Base-by-base conservation (phyloP, 1,139 yeast genomes). In the Meyerozyma athensensis region DNA sequence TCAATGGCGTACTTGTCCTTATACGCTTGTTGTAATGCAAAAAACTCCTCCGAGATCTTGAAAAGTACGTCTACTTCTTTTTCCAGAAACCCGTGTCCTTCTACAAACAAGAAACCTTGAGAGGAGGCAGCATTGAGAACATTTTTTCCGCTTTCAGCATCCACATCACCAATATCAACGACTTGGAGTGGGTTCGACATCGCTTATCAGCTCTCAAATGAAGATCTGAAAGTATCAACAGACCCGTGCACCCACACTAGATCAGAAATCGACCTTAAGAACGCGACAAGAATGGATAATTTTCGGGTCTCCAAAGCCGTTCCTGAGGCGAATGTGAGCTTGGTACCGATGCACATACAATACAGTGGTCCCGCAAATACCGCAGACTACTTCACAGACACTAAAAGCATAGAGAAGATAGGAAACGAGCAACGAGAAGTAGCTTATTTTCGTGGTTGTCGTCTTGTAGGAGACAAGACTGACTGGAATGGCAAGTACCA, bases 51-150 rank as follows among this genome's bases (percentile, higher is more conserved):
- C n/a, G 87, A 77, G 36, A 79, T 46, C 8, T 52, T 56, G 49
- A 84, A 83, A 31, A 79, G 58, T 2, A 54, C 54, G 38, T 76
- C 74, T 6, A 83, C 82, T 44, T 81, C 89, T 4, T 60, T 56
- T 41, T 72, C 72, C 0, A 77, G 59, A 52, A 84, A 79, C 6
- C 74, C 81, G 45, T 84, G 86, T 7, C 92, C 90, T 48, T 82
- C 86, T 5, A 84, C 65, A 48, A 82, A 81, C 33, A 84, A 63
- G 49, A 85, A 84, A 0, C 95, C 94, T 44, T 81, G 82, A 1
- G 76, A 60, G 12, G 77, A 65, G 6, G 87, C 86, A 1, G 92
- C 92, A 4, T 74, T 62, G 8, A 81, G 65, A 13, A 85, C 65
- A 36, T 69, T 62, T 6, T 64, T 65, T 1, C 79, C 82, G 1